Evolutionary conservation across 768 basidiomycete genomes (phyloP).

Genomic region (Lentinus tigrinus): DNA sequence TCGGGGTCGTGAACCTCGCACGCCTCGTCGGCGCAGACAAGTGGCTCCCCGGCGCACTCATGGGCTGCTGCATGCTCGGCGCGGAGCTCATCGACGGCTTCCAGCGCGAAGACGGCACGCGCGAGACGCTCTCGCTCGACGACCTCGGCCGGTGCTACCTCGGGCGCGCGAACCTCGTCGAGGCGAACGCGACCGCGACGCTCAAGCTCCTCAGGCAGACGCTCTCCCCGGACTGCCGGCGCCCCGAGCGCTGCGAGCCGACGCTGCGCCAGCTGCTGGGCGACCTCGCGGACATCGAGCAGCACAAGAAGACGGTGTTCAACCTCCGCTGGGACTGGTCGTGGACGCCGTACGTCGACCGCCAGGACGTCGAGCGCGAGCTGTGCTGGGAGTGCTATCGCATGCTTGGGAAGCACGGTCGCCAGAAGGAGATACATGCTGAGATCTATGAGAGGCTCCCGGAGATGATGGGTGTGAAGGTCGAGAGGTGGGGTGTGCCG

Average conservation of each 20-base stretch:
- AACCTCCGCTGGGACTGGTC: constrained; percentile 4
- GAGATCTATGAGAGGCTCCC: constrained; percentile 8
- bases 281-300: constrained; percentile 2
- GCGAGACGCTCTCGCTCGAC: constrained; percentile 6
- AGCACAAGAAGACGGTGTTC: not conserved
- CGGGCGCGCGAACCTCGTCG: constrained; percentile 4
- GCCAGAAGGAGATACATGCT: not conserved
- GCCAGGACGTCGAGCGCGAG: not conserved
- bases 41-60: not conserved
- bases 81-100: constrained; percentile 8
- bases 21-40: not conserved
- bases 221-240: constrained; percentile 3
- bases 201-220: constrained; percentile 5
- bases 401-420: not conserved
- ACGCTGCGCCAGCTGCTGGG: constrained; percentile 4
- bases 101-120: constrained; percentile 3
- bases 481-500: constrained; percentile 3
- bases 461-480: constrained; percentile 7
- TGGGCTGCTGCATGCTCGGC: not conserved
- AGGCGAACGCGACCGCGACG: constrained; percentile 3
- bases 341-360: constrained; percentile 1
- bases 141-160: constrained; percentile 12
- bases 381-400: constrained; percentile 5
- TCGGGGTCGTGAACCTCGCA: constrained; percentile 9
- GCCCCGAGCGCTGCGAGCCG: constrained; percentile 3